Evolutionary conservation across 2,329 filamentous ascomycete genomes (phyloP), one percentile per base, ranked within the genome.

Genomic region (Paramyrothecium sp.): DNA sequence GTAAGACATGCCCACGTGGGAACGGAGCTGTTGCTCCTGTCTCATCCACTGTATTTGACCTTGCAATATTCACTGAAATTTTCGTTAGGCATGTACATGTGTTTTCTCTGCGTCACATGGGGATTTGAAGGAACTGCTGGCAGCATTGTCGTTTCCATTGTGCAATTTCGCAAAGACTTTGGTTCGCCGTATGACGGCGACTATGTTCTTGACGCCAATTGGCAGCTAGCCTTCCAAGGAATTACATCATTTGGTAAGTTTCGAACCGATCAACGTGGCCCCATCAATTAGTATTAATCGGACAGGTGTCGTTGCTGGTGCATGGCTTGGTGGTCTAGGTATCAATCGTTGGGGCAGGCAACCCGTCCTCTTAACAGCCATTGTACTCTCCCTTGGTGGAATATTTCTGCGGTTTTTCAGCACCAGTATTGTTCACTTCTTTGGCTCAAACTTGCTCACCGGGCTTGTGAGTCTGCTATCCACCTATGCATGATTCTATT

Each of bases 81-180:
- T 11, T 21, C 13, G 17, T 8, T 33, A 58, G 56, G 56, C 56
- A 26, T 58, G 33, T 58, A 58, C 53, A 53, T 53, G 48, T 58
- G 55, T 41, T 58, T 58, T 49, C 23, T 58, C 48, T 58, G 56
- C 41, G 51, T 58, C 17, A 58, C 47, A 8, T 58, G 53, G 53
- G 56, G 56, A 3, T 55, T 49, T 26, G 56, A 58, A 26, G 53
- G 53, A 12, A 21, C 54, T 1, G 56, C 56, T 3, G 56, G 56
- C 19, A 47, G 49, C 16, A 51, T 58, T 19, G 53, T 58, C 11
- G 30, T 58, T 12, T 55, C 56, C n/a, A 58, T 58, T 41, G 48
- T 41, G 22, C 34, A 48, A 20, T 58, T 58, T 20, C 53, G 56
- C 8, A 47, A 58, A 22, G 53, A 58, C 41, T 58, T 58, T 47